Evolutionary conservation across 768 basidiomycete genomes (phyloP).

Genomic region (Russula sp.): DNA sequence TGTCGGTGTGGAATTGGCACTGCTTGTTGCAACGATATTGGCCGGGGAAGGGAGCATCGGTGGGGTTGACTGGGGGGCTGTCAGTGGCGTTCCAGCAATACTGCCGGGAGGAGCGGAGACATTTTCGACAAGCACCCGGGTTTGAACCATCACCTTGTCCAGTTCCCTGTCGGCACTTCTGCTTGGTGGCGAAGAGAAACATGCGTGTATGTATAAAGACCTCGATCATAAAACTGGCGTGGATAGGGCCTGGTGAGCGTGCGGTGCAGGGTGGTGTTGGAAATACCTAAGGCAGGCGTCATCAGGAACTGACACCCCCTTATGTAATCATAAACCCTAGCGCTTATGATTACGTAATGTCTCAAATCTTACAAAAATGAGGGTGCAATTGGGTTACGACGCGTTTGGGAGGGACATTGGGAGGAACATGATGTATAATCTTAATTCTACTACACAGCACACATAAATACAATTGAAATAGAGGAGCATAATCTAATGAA

Average conservation of each 20-base stretch:
- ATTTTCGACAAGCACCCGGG: constrained; percentile 31
- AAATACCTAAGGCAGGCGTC: no score
- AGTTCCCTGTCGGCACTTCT: constrained; percentile 31
- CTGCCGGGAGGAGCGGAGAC: constrained; percentile 24
- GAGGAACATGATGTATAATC: no score
- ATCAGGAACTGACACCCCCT: no score
- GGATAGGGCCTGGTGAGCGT: constrained; percentile 35
- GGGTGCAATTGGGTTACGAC: no score
- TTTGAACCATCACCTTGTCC: constrained; percentile 30
- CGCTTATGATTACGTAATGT: no score
- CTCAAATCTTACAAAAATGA: no score
- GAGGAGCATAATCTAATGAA: no score
- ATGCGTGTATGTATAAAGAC: constrained; percentile 63
- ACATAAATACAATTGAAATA: no score
- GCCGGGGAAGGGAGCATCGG: constrained; percentile 80
- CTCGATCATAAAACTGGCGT: constrained; percentile 71
- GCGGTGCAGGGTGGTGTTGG: constrained; percentile 33
- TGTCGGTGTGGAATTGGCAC: constrained; percentile 75
- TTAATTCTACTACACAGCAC: no score
- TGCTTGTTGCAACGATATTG: constrained; percentile 61
- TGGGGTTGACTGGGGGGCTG: constrained; percentile 43
- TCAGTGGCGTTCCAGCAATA: constrained; percentile 26
- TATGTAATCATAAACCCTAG: no score
- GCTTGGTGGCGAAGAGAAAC: constrained; percentile 42
- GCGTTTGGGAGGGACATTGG: no score